Base-by-base conservation (phyloP, 78 protist species). In the Dictyostelium intermedium region DNA sequence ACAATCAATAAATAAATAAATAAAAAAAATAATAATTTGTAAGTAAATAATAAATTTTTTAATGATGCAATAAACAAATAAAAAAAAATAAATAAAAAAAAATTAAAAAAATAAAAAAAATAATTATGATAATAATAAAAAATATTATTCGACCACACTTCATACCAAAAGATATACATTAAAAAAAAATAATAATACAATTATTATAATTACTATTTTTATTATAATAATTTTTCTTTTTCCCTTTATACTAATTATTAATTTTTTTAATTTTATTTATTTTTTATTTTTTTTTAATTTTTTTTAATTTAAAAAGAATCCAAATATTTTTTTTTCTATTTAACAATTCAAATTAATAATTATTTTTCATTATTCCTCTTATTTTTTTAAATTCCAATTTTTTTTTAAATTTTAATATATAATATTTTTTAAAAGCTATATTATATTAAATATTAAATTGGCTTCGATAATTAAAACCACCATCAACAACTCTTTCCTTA, bases 371-470 rank as follows among this genome's bases (percentile, higher is more conserved):
- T 72, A 9, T 72, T 37, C n/a, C n/a, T 32, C 41, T 34, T 32
- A 10, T 63, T 9, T 13, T 32, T 16, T 30, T 6, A 13, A 34
- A 25, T 63, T 8, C 5, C 39, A 70, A 70, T 70, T 10, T 70
- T 25, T 61, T 61, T 23, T 66, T 27, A 27, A 66, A 27, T 27
- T 32, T 34, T 34, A 13, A 14, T 72, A 72, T 72, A 72, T 72
- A 72, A 34, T 72, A 34, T 72, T 32, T 66, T 66, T 34, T 30
- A 34, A 69, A 61, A 72, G 35, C 39, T 34, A 32, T 66, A 66
- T 66, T 66, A 66, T 66, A 66, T 66, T 72, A 34, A 72, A 72
- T 34, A 6, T 34, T 72, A 72, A 72, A 72, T 72, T 72, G 79
- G 79, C 79, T 72, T 72, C 79, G 35, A 27, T 66, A 66, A 66